A percentile compares a stretch with the other conserved stretches of the same genome.
Conservation (phyloP, 2,329 filamentous ascomycete genomes). For the Anthostomella pinea region DNA sequence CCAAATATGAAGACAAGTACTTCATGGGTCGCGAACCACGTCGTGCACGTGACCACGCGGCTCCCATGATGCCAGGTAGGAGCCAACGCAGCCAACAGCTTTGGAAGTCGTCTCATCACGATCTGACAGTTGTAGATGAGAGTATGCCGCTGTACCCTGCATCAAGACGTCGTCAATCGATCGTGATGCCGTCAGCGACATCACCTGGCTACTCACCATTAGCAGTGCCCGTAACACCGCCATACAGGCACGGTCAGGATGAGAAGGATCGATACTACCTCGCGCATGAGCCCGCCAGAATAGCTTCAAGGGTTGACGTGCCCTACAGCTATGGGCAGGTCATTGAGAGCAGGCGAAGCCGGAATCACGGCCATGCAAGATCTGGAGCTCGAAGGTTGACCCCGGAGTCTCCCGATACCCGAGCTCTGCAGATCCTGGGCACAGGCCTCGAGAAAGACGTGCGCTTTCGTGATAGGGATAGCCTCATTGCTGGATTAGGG, state of each 20-base stretch:
- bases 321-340: not conserved
- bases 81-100: not conserved
- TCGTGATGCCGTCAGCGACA: no score
- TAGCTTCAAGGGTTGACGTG: not conserved
- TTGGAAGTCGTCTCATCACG: not conserved
- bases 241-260: not conserved
- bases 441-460: not conserved
- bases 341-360: not conserved
- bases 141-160: no score
- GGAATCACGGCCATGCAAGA: not conserved
- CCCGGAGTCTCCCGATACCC: not conserved
- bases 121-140: no score
- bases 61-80: constrained; percentile 13
- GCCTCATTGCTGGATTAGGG: no score
- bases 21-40: constrained; percentile 3
- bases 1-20: constrained; percentile 1
- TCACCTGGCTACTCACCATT: constrained; percentile 12
- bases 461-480: not conserved
- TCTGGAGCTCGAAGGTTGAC: not conserved
- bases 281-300: no score
- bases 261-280: not conserved
- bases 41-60: constrained; percentile 11
- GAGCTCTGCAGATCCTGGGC: not conserved
- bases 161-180: no score
- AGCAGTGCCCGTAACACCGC: not conserved